phyloP scores from a whole-genome alignment of 257 asterid genomes.

The Perilla frutescens region DNA sequence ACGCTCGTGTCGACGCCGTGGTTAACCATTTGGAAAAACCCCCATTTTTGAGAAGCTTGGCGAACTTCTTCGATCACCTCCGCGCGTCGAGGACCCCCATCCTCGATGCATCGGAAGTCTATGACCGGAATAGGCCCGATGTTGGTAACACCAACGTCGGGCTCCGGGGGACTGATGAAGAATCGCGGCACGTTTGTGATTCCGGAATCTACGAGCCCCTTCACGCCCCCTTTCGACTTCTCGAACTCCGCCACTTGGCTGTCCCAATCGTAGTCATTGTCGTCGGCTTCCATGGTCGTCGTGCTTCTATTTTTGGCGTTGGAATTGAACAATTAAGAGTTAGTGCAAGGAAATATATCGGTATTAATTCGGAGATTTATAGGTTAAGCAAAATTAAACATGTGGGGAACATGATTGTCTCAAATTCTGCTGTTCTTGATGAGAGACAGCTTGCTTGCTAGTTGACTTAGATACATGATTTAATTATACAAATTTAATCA shows the following conservation, averaged over 20 bases:
- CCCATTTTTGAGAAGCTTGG: slow-evolving; percentile 62
- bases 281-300: slow-evolving; percentile 35
- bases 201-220: slow-evolving; percentile 74
- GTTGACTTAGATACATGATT: slow-evolving; percentile 38
- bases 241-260: slow-evolving; percentile 59
- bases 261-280: slow-evolving; percentile 52
- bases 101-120: slow-evolving; percentile 52
- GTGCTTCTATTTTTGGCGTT: background rate
- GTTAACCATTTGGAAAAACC: slow-evolving; percentile 71
- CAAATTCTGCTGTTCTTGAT: slow-evolving; percentile 34
- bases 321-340: no score
- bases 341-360: no score
- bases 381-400: slow-evolving; percentile 35
- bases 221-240: slow-evolving; percentile 67
- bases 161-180: slow-evolving; percentile 49
- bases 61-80: slow-evolving; percentile 55
- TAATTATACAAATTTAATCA: slow-evolving; percentile 1
- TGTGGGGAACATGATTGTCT: slow-evolving; percentile 42
- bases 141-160: background rate
- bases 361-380: background rate
- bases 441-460: slow-evolving; percentile 47
- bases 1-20: slow-evolving; percentile 67
- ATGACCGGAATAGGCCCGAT: slow-evolving; percentile 48
- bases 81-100: slow-evolving; percentile 29
- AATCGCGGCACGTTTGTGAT: slow-evolving; percentile 53